Evolutionary conservation across 2,329 filamentous ascomycete genomes (phyloP).

Genomic region (Talaromyces sp.): DNA sequence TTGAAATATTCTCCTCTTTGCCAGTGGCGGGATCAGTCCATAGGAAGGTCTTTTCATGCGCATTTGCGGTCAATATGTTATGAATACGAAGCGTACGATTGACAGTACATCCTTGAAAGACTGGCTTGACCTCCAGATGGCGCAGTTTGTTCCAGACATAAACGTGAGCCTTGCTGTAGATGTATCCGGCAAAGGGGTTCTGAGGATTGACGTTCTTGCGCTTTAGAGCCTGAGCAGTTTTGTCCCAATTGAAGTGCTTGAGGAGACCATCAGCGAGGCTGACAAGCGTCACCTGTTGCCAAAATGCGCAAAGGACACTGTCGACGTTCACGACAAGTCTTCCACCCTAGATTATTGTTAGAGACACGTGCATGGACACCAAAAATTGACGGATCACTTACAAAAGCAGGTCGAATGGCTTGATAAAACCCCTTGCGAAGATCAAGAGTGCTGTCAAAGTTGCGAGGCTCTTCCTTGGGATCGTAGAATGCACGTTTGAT

Average conservation of each 20-base stretch:
- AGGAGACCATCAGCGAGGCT: constrained; percentile 35
- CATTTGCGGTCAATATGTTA: constrained; percentile 44
- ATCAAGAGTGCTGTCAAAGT: constrained; percentile 65
- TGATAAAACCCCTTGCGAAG: constrained; percentile 88
- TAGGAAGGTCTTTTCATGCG: constrained; percentile 44
- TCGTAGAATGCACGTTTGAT: constrained; percentile 85
- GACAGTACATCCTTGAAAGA: constrained; percentile 35
- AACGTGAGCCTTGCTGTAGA: not conserved
- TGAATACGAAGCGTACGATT: constrained; percentile 51
- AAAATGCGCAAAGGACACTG: constrained; percentile 89
- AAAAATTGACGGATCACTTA: constrained; percentile 28
- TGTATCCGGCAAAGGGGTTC: not conserved
- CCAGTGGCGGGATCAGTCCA: constrained; percentile 40
- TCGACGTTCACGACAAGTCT: constrained; percentile 82
- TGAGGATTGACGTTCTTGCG: constrained; percentile 22
- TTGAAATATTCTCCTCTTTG: constrained; percentile 48
- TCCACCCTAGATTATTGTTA: constrained; percentile 47
- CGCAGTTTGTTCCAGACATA: constrained; percentile 29
- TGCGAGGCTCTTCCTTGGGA: constrained; percentile 44
- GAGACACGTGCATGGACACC: constrained; percentile 7
- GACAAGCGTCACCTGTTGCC: constrained; percentile 50
- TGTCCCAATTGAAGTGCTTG: constrained; percentile 29
- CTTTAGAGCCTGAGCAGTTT: constrained; percentile 28
- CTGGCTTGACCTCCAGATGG: constrained; percentile 38
- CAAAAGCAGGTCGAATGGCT: constrained; percentile 72